Conservation (phyloP, 2,329 filamentous ascomycete species). For the Thielaviopsis musarum region DNA sequence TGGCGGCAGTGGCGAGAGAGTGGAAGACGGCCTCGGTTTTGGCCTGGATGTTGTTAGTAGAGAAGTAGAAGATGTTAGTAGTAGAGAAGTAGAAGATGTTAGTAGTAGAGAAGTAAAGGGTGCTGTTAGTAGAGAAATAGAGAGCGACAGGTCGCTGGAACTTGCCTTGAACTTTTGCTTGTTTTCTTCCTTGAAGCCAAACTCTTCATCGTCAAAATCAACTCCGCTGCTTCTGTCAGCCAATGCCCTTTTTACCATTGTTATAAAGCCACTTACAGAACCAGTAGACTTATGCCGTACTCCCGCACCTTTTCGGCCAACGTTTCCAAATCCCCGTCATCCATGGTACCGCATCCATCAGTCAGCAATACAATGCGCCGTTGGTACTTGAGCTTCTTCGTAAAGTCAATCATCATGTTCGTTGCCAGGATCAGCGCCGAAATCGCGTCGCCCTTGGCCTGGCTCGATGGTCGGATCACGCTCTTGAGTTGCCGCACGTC, state of each 20-base stretch:
- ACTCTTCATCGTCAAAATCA: conserved; percentile 85
- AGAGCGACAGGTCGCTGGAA: neutral
- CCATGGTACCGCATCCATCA: conserved; percentile 58
- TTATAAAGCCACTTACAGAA: conserved; percentile 43
- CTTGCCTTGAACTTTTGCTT: conserved; percentile 55
- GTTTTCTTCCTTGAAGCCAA: conserved; percentile 79
- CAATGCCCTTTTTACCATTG: too few species aligned
- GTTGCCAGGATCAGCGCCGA: conserved; percentile 77
- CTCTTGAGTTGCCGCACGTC: conserved; percentile 49
- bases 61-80: neutral
- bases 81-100: neutral
- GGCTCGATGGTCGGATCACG: conserved; percentile 49
- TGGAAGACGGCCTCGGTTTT: conserved; percentile 56
- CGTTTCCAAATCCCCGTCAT: conserved; percentile 40
- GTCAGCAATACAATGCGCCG: conserved; percentile 74
- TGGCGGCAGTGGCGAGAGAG: conserved; percentile 48
- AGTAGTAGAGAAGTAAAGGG: too few species aligned
- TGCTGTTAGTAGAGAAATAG: too few species aligned
- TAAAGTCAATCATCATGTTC: conserved; percentile 66
- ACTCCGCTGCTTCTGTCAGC: conserved; percentile 42
- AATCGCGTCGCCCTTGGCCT: conserved; percentile 61
- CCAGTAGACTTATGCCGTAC: conserved; percentile 57
- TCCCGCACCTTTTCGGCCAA: conserved; percentile 61
- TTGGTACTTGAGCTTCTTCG: conserved; percentile 67
- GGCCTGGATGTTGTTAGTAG: conserved; percentile 16